phyloP scores from a whole-genome alignment of 352 stramenopile genomes.

The Pythium dissotocum region DNA sequence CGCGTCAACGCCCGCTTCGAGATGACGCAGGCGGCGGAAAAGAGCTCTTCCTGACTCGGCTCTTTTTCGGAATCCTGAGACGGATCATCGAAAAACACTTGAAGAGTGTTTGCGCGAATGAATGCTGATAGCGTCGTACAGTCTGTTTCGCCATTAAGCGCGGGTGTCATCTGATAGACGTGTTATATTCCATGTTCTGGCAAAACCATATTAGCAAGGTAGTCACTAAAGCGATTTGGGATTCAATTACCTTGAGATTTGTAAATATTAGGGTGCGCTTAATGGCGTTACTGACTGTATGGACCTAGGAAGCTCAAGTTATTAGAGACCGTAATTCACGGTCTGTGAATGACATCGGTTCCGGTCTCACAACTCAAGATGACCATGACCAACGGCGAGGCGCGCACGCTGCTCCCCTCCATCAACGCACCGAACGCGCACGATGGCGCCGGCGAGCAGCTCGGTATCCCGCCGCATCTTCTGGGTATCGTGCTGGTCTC shows the following conservation, averaged over 20 bases:
- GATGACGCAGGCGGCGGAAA: not conserved
- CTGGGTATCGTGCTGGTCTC: slow-evolving; percentile 44
- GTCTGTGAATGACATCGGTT: no score
- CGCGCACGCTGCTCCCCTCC: slow-evolving; percentile 4
- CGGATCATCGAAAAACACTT: not conserved
- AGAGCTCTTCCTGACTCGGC: not conserved
- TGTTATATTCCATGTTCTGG: no score
- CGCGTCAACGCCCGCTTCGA: slow-evolving; percentile 53
- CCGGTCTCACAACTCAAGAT: slow-evolving; percentile 1
- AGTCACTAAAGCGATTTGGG: no score
- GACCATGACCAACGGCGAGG: not conserved
- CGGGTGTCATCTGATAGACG: no score
- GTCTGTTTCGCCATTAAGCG: no score
- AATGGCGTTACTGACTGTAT: no score
- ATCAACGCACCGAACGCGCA: not conserved
- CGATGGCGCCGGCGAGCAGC: not conserved
- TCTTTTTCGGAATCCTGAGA: not conserved
- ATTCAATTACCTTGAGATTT: no score
- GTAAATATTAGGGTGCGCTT: no score
- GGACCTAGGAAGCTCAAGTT: no score
- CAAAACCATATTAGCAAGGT: no score
- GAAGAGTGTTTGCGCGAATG: slow-evolving; percentile 1
- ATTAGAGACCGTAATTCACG: no score
- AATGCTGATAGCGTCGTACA: not conserved
- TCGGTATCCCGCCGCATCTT: slow-evolving; percentile 20